Percentiles rank a stretch among this genome's conserved stretches.
Conservation (phyloP, 331 rosid genomes). For the Pyrus hybrid region DNA sequence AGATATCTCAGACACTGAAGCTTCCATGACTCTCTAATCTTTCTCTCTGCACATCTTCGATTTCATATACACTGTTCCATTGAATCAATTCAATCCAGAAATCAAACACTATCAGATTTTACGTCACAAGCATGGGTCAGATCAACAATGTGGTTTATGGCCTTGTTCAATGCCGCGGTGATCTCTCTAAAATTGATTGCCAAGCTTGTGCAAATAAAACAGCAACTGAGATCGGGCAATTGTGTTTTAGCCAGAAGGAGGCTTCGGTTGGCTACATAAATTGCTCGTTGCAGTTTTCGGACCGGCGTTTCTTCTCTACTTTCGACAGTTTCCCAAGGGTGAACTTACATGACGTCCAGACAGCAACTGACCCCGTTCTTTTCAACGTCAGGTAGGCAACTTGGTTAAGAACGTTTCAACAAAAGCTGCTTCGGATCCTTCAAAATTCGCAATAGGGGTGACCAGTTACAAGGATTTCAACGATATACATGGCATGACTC, state of each 20-base stretch:
- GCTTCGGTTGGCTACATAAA: conserved; percentile 6
- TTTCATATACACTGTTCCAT: too few species aligned
- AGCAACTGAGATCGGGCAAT: conserved; percentile 5
- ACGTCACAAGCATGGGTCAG: conserved; percentile 4
- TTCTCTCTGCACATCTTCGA: too few species aligned
- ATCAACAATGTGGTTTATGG: conserved; percentile 11
- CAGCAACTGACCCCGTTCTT: conserved; percentile 8
- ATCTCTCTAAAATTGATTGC: conserved; percentile 4
- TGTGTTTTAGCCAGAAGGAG: conserved; percentile 17
- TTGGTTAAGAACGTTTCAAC: conserved; percentile 8
- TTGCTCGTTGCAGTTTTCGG: conserved; percentile 15
- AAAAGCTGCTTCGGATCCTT: conserved; percentile 18
- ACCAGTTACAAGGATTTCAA: not conserved
- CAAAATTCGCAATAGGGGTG: conserved; percentile 9
- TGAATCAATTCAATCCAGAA: too few species aligned
- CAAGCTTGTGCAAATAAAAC: conserved; percentile 11
- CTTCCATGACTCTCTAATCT: too few species aligned
- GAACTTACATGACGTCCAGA: not conserved
- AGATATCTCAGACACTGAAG: too few species aligned
- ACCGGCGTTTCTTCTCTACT: conserved; percentile 2
- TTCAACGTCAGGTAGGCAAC: not conserved
- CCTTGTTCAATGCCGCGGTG: conserved; percentile 22
- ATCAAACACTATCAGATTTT: not conserved
- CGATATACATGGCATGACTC: conserved; percentile 13
- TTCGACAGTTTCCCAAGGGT: not conserved